phyloP scores from a whole-genome alignment of 495 filamentous ascomycete species.

The Aspergillus conjunctus region DNA sequence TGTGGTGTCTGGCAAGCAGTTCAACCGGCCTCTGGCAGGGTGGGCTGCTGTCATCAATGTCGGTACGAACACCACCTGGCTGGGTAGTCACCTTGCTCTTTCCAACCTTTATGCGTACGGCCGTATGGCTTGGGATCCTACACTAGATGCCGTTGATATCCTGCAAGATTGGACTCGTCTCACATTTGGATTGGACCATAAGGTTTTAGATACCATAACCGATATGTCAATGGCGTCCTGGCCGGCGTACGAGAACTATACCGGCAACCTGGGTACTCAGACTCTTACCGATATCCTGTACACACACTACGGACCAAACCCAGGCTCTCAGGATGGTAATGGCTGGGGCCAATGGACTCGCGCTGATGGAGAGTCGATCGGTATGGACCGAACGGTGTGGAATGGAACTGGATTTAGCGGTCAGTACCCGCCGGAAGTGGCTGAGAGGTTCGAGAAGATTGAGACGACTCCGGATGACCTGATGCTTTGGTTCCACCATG shows the following conservation, averaged over 20 bases:
- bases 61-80: slow-evolving; percentile 66
- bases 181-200: slow-evolving; percentile 59
- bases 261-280: slow-evolving; percentile 70
- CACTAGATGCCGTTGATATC: slow-evolving; percentile 45
- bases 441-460: slow-evolving; percentile 57
- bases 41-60: slow-evolving; percentile 71
- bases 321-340: slow-evolving; percentile 66
- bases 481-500: slow-evolving; percentile 76
- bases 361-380: slow-evolving; percentile 58
- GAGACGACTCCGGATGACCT: slow-evolving; percentile 69
- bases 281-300: slow-evolving; percentile 69
- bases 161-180: slow-evolving; percentile 67
- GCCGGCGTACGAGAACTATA: slow-evolving; percentile 72
- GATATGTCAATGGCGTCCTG: slow-evolving; percentile 69
- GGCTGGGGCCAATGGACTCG: slow-evolving; percentile 76
- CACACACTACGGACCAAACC: slow-evolving; percentile 68
- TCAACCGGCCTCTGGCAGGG: slow-evolving; percentile 59
- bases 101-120: slow-evolving; percentile 75
- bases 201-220: slow-evolving; percentile 59
- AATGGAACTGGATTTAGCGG: slow-evolving; percentile 68
- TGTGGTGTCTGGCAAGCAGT: slow-evolving; percentile 60
- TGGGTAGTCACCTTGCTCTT: slow-evolving; percentile 68
- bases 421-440: slow-evolving; percentile 65
- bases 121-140: slow-evolving; percentile 63
- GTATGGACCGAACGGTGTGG: slow-evolving; percentile 70